These are phyloP conservation scores for Garcia nutans DNA, from an alignment of 345 rosid genomes.

Conservation along the genomic window DNA sequence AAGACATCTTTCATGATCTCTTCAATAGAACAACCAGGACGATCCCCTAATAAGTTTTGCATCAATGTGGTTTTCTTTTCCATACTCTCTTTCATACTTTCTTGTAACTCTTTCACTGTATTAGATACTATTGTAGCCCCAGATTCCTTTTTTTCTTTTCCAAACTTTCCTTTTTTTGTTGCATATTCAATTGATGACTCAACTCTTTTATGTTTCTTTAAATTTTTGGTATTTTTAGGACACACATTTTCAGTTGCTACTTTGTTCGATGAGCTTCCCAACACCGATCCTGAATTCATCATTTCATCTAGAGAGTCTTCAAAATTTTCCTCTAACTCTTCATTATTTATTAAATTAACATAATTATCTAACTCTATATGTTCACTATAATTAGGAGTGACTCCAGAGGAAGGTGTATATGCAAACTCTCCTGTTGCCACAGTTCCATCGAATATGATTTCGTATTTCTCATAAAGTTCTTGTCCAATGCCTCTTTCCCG, in stretches of 20 bases:
- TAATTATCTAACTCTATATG: too few species aligned
- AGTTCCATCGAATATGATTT: background rate
- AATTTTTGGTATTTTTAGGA: background rate
- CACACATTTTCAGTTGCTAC: background rate
- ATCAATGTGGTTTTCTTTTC: background rate
- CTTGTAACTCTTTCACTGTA: background rate
- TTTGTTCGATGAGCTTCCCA: too few species aligned
- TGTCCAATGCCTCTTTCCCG: background rate
- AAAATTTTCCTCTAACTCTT: background rate
- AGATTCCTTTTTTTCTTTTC: background rate
- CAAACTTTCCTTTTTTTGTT: background rate
- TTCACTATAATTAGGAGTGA: background rate
- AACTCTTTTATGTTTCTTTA: background rate
- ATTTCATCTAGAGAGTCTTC: background rate
- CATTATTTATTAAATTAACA: background rate
- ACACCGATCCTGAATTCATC: too few species aligned
- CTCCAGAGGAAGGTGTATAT: background rate
- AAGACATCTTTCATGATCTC: background rate
- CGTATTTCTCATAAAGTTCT: background rate
- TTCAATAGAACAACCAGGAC: background rate
- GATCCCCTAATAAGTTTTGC: background rate
- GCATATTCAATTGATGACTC: too few species aligned
- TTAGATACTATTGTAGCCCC: background rate
- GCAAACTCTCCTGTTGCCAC: conserved; percentile 2
- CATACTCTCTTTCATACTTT: background rate